Evolutionary conservation across 768 basidiomycete genomes (phyloP), one percentile per base, ranked within the genome.

Genomic region (Pleurotus giganteus): DNA sequence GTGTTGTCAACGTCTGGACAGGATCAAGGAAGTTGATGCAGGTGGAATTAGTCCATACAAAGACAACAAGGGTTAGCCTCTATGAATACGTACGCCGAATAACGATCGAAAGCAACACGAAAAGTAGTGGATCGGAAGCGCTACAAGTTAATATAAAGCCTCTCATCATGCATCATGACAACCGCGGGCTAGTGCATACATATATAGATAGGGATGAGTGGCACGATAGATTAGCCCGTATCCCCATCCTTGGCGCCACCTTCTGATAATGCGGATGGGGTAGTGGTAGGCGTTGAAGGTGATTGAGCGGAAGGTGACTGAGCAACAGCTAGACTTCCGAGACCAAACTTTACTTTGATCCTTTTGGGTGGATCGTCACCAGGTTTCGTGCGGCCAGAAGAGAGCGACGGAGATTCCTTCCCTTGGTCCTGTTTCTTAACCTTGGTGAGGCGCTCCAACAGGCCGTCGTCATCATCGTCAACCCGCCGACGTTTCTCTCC

Each of bases 401-500:
- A 65, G 63, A 55, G 63, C 53, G 52, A 39, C 6, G 13, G 23
- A 15, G 56, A 50, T 52, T 70, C 75, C 63, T 80, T 84, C 62
- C 76, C 74, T 42, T 65, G 58, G 49, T 82, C 81, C 2, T 71
- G 69, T 57, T 79, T 82, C 70, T 84, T 86, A 23, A 76, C 63
- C 64, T 85, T 89, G 54, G 77, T 77, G 45, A 91, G 74, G 46
- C 82, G 80, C 51, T 80, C 83, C 45, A 91, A 68, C 61, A 80
- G 66, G 63, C 84, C 84, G 54, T 90, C 80, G 54, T 84, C 85
- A 39, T 89, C 88, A 36, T 91, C 88, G 28, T 87, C 86, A 15
- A 89, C 81, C 63, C 90, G 73, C 64, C 84, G 76, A 57, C 90
- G 79, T 69, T 92, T 91, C 65, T 86, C 86, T 21, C 82, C 74